Evolutionary conservation across 345 rosid species (phyloP).

Genomic region (Passiflora organensis): DNA sequence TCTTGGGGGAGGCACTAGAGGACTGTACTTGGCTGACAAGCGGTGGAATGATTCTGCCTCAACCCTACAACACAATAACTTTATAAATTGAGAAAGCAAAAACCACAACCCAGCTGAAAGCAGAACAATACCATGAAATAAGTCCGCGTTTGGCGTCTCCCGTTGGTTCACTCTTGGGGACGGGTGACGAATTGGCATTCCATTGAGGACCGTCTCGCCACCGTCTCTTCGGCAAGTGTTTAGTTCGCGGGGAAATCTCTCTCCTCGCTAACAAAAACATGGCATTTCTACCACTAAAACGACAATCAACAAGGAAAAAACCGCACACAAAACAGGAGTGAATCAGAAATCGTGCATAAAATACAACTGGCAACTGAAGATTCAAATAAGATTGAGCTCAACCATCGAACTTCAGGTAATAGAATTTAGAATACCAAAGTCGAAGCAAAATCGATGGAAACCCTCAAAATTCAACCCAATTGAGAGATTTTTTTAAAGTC

Average conservation of each 20-base stretch:
- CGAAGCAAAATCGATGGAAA: too few relatives aligned
- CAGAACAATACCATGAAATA: constrained; percentile 47
- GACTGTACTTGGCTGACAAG: constrained; percentile 66
- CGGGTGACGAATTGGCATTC: constrained; percentile 26
- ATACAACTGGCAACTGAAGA: too few relatives aligned
- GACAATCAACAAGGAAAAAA: not conserved
- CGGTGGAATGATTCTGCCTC: constrained; percentile 69
- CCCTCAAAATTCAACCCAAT: too few relatives aligned
- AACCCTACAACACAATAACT: constrained; percentile 39
- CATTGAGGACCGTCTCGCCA: constrained; percentile 49
- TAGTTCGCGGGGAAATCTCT: constrained; percentile 59
- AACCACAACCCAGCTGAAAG: not conserved
- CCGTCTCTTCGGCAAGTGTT: constrained; percentile 46
- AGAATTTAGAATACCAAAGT: too few relatives aligned
- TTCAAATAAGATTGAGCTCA: too few relatives aligned
- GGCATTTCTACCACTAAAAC: constrained; percentile 43
- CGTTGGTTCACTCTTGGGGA: constrained; percentile 34
- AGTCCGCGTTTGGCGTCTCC: constrained; percentile 57
- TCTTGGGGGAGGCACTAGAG: constrained; percentile 66
- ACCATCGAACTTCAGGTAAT: too few relatives aligned
- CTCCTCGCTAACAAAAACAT: constrained; percentile 54
- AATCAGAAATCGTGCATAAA: too few relatives aligned
- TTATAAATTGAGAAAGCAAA: not conserved
- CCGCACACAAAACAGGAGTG: too few relatives aligned
- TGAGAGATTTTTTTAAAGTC: too few relatives aligned